Base-by-base conservation (phyloP, 2,329 filamentous ascomycete species). In the Tolypocladium inflatum region DNA sequence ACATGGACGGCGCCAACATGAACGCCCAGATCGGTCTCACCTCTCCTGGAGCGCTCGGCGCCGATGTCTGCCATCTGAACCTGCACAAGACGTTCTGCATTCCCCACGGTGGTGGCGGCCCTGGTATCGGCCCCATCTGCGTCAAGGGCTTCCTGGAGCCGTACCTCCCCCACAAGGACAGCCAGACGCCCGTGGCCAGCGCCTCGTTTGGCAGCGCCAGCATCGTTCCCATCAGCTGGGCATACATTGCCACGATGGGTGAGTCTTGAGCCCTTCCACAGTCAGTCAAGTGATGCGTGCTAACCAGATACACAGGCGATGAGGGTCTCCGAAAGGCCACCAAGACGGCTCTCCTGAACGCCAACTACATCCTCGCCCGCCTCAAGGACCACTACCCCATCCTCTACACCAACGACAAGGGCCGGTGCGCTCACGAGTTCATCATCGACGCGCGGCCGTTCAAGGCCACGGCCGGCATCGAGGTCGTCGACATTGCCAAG, bases 51-150 rank as follows among this genome's bases (percentile, higher is more conserved):
- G 91, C 95, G 72, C 96, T 97, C 64, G 93, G 93, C 23, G 93
- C 93, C 37, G 93, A 97, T 71, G 92, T 97, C 43, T 97, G 93
- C 81, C 93, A 97, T 77, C 80, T 97, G 60, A 97, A 97, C 75
- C 82, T 97, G 48, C 93, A 97, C 84, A 97, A 97, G 83, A 97
- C 93, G 3, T 97, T 97, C 80, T 97, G 93, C 72, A 97, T 97
- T 67, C 93, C 93, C 53, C 93, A 97, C 74, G 93, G 93, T 57
- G 93, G 93, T 62, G 93, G 93, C 63, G 93, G 93, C 19, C 93
- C 93, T 11, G 93, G 93, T 67, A 90, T 97, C 42, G 93, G 93
- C 2, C 93, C 93, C 56, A 96, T 97, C 64, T 92, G 91, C 69
- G 93, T 96, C 57, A 94, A 92, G 71, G 76, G 85, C 60, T 90